Base-by-base conservation (phyloP, 805 yeast genomes). In the Kodamaea restingae region DNA sequence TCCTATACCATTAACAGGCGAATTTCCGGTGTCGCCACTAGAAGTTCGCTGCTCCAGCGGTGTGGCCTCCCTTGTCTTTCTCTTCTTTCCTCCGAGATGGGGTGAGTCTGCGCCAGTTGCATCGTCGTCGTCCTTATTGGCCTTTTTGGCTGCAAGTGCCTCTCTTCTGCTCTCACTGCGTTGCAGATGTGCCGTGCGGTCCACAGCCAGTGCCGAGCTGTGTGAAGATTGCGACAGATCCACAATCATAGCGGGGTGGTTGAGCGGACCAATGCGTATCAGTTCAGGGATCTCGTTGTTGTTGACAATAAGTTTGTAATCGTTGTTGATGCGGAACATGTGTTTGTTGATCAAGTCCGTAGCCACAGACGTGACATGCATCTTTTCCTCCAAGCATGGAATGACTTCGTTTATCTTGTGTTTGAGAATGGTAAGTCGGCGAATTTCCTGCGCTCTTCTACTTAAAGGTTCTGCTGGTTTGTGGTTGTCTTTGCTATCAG, bases 291-390 rank as follows among this genome's bases (percentile, higher is more conserved):
- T 81, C 62, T 93, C 98, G 51, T 75, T 70, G 51, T 80, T 78
- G 41, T 74, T 67, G 34, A 83, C 63, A 18, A 91, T 84, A 35
- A 82, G 67, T 35, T 84, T 84, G 65, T 78, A 90, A 54, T 86
- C 95, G 49, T 83, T 78, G 55, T 90, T 85, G 47, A 93, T 72
- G 37, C 97, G 71, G 37, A 70, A 73, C 40, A 87, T 63, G 52
- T 87, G 84, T 42, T 81, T 78, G 21, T 72, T 65, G 33, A 88
- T 73, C 9, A 81, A 73, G 50, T 90, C 97, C 21, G 86, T 75
- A 15, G 97, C 96, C 28, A 87, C 81, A 1, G 91, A 82, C 4
- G 97, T 91, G 30, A 93, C 96, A 59, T 91, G 97, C 95, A 93
- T 88, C 62, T 93, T 93, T 58, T 93, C 97, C 57, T 91, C 98